These are phyloP conservation scores for Pseudonectria buxi DNA, from an alignment of 2,329 filamentous ascomycete genomes.

Conservation along the genomic window DNA sequence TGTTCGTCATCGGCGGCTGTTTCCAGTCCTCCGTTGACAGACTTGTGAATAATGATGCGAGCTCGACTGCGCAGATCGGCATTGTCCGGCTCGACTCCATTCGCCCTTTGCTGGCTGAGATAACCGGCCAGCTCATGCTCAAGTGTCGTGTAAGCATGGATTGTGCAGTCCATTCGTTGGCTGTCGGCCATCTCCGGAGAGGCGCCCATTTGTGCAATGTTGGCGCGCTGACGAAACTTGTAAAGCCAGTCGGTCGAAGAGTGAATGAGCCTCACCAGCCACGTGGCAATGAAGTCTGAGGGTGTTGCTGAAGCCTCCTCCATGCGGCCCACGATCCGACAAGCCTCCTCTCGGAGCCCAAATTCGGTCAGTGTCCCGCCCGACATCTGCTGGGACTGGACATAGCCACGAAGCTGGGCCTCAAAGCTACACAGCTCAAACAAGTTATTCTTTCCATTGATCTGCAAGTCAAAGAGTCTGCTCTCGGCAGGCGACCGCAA, in stretches of 20 bases:
- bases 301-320: conserved; percentile 16
- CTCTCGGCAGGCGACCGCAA: conserved; percentile 18
- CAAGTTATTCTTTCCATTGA: conserved; percentile 22
- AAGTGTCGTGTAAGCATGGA: conserved; percentile 15
- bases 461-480: conserved; percentile 15
- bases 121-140: conserved; percentile 13
- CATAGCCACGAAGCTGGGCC: conserved; percentile 14
- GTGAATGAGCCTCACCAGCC: conserved; percentile 15
- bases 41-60: conserved; percentile 12
- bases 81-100: conserved; percentile 14
- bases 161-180: conserved; percentile 8
- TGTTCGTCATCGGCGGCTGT: conserved; percentile 16
- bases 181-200: background rate
- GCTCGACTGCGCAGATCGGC: conserved; percentile 14
- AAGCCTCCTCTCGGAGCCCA: conserved; percentile 16
- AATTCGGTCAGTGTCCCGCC: conserved; percentile 7
- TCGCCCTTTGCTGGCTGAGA: conserved; percentile 9
- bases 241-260: conserved; percentile 14
- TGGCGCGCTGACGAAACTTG: conserved; percentile 12
- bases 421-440: conserved; percentile 25
- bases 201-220: conserved; percentile 1
- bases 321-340: conserved; percentile 10
- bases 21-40: conserved; percentile 11
- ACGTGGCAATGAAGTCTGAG: conserved; percentile 19
- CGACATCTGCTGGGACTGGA: conserved; percentile 6